These are phyloP conservation scores for Chenopodium quinoa DNA, from an alignment of 148 eudicot genomes.

Conservation along the genomic window DNA sequence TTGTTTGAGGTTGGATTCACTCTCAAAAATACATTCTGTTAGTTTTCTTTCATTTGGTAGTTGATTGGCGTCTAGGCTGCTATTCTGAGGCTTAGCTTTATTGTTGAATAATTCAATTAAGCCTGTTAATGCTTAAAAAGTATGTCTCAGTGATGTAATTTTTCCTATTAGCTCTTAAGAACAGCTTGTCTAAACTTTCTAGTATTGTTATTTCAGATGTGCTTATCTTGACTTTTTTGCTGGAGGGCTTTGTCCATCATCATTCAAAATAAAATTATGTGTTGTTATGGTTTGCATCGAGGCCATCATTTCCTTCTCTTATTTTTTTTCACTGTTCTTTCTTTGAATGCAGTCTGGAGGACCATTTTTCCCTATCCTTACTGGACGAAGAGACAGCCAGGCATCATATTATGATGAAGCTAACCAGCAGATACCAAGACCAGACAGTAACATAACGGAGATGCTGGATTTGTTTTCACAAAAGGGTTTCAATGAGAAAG, in stretches of 20 bases:
- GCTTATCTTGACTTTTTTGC: background rate
- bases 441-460: slow-evolving; percentile 25
- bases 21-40: background rate
- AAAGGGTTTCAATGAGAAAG: slow-evolving; percentile 39
- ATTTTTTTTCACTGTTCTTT: background rate
- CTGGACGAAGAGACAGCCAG: slow-evolving; percentile 36
- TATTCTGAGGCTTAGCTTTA: background rate
- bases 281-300: background rate
- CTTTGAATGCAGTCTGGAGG: slow-evolving; percentile 27
- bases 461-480: slow-evolving; percentile 29
- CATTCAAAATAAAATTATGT: background rate
- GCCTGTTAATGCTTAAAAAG: no score
- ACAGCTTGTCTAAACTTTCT: background rate
- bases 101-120: background rate
- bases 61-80: background rate
- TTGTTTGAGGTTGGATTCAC: background rate
- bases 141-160: background rate
- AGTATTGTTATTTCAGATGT: background rate
- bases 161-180: background rate
- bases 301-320: background rate
- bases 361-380: slow-evolving; percentile 37
- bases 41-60: background rate
- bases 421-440: slow-evolving; percentile 31
- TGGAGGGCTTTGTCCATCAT: background rate
- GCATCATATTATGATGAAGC: slow-evolving; percentile 30